phyloP scores from a whole-genome alignment of 1,139 yeast species.

The Wickerhamiella infanticola region DNA sequence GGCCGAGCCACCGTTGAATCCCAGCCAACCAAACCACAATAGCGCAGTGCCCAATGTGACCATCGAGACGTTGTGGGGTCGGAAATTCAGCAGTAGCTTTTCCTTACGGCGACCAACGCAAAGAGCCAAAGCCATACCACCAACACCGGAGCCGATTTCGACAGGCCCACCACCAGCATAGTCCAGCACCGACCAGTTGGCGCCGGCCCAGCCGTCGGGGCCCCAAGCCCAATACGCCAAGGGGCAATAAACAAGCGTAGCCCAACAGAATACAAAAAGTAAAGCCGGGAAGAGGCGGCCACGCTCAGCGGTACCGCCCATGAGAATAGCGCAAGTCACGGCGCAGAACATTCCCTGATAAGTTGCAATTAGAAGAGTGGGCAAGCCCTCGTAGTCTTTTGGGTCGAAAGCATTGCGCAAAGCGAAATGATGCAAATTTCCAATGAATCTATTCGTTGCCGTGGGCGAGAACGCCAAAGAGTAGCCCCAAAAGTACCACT shows the following conservation, averaged over 20 bases:
- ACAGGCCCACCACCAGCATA: conserved; percentile 99
- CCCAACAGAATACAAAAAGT: conserved; percentile 74
- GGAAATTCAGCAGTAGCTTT: conserved; percentile 68
- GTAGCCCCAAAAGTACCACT: conserved; percentile 98
- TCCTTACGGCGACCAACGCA: conserved; percentile 76
- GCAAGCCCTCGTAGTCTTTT: conserved; percentile 37
- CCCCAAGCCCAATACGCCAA: conserved; percentile 95
- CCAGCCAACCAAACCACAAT: conserved; percentile 61
- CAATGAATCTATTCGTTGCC: conserved; percentile 72
- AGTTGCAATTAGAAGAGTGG: conserved; percentile 69
- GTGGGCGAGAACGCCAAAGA: conserved; percentile 70
- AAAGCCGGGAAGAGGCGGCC: conserved; percentile 78
- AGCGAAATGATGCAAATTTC: conserved; percentile 71
- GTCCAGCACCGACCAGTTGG: conserved; percentile 78
- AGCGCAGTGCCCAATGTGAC: conserved; percentile 63
- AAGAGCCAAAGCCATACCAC: conserved; percentile 73
- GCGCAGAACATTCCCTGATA: conserved; percentile 87
- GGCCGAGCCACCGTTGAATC: conserved; percentile 59
- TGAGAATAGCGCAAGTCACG: conserved; percentile 78
- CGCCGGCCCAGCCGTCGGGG: conserved; percentile 74
- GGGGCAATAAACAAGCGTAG: conserved; percentile 84
- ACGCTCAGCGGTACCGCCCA: conserved; percentile 92
- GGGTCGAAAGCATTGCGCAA: conserved; percentile 54
- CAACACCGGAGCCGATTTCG: conserved; percentile 80
- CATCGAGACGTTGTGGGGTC: conserved; percentile 89